phyloP scores from a whole-genome alignment of 495 filamentous ascomycete genomes.

The Talaromyces thailandensis region DNA sequence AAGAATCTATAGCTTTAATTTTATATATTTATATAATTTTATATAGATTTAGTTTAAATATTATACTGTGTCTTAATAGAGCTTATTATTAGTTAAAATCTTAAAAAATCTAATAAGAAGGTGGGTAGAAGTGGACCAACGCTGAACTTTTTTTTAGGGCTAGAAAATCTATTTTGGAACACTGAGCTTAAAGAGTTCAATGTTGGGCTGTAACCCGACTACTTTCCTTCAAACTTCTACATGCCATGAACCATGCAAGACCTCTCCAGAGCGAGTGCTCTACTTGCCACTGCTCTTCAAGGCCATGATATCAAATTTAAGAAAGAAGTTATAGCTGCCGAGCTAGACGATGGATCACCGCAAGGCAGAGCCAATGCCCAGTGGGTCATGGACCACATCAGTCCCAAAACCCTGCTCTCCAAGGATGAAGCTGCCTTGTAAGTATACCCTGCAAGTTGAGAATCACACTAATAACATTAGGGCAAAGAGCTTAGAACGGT shows the following conservation, averaged over 20 bases:
- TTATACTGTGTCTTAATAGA: too few species aligned
- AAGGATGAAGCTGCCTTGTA: conserved; percentile 32
- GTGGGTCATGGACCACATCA: conserved; percentile 27
- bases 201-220: too few species aligned
- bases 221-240: neutral
- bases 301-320: conserved; percentile 21
- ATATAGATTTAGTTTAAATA: too few species aligned
- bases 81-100: too few species aligned
- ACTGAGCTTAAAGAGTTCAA: too few species aligned
- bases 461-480: conserved; percentile 11
- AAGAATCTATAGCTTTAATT: too few species aligned
- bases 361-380: conserved; percentile 14
- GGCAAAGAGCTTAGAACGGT: conserved; percentile 24
- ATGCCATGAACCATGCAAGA: neutral
- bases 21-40: too few species aligned
- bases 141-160: too few species aligned
- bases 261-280: neutral
- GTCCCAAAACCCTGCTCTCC: conserved; percentile 27
- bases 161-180: too few species aligned
- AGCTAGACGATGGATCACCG: conserved; percentile 15
- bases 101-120: too few species aligned
- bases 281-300: conserved; percentile 15
- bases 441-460: neutral
- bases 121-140: too few species aligned
- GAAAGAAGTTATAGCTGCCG: conserved; percentile 19